These are phyloP conservation scores for Moniliophthora roreri DNA, from an alignment of 1,284 basidiomycete genomes.

Conservation along the genomic window DNA sequence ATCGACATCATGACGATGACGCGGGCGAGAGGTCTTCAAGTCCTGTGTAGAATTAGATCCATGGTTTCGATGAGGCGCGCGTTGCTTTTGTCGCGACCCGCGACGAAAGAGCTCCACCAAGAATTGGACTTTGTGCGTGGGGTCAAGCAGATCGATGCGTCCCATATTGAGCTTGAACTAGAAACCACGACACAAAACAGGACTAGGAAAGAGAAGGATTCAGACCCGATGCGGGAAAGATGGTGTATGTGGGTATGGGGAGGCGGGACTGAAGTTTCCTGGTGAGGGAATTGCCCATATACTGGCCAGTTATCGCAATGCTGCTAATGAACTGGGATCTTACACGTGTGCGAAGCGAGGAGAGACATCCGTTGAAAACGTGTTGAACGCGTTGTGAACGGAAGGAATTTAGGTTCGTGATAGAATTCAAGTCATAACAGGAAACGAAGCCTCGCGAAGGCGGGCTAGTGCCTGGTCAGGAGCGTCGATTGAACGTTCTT, in stretches of 20 bases:
- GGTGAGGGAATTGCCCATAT: background rate
- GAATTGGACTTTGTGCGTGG: conserved; percentile 11
- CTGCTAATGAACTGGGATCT: conserved; percentile 5
- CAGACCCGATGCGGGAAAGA: background rate
- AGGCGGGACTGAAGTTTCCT: background rate
- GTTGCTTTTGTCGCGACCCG: conserved; percentile 3
- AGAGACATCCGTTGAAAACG: background rate
- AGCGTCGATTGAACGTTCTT: too few relatives aligned
- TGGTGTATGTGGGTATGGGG: background rate
- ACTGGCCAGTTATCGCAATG: background rate
- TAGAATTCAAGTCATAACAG: background rate
- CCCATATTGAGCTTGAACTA: background rate
- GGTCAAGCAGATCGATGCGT: conserved; percentile 10
- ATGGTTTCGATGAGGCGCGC: background rate
- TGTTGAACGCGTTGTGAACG: conserved; percentile 1
- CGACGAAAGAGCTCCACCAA: conserved; percentile 10
- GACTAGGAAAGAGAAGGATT: background rate
- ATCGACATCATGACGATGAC: background rate
- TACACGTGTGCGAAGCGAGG: conserved; percentile 12
- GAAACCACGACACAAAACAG: background rate
- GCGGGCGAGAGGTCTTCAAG: background rate
- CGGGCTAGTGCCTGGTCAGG: background rate
- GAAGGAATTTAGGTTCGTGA: background rate
- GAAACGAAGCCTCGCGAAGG: background rate
- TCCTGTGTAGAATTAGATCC: background rate